Evolutionary conservation across 352 stramenopile genomes (phyloP).

Genomic region (Nothophytophthora sp.): DNA sequence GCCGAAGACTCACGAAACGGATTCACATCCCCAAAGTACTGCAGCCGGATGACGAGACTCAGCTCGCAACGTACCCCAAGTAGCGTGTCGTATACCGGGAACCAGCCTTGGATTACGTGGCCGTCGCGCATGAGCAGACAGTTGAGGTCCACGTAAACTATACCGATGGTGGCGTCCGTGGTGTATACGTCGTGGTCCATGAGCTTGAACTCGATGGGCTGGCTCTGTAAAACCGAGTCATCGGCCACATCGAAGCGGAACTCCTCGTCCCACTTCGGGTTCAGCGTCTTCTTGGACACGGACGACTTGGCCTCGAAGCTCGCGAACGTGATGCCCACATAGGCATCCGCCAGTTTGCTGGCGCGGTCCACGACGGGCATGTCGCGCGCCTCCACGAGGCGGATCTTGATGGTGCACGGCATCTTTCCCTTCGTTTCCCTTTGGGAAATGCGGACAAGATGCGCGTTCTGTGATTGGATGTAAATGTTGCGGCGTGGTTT

Average conservation of each 20-base stretch:
- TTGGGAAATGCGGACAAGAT: not conserved
- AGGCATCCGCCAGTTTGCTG: constrained; percentile 83
- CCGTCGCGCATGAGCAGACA: constrained; percentile 95
- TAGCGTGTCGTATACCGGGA: constrained; percentile 98
- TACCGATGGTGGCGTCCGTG: constrained; percentile 94
- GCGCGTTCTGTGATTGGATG: not conserved
- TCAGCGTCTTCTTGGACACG: constrained; percentile 92
- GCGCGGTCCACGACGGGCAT: constrained; percentile 87
- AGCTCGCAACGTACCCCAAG: constrained; percentile 96
- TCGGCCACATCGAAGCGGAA: constrained; percentile 98
- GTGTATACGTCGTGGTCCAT: constrained; percentile 96
- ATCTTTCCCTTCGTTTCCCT: constrained; percentile 31
- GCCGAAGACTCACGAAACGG: constrained; percentile 97
- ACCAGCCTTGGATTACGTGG: constrained; percentile 96
- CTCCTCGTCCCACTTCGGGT: constrained; percentile 98
- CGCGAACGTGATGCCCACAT: constrained; percentile 88
- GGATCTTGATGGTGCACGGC: constrained; percentile 92
- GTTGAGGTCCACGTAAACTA: constrained; percentile 99
- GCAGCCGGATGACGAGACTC: constrained; percentile 94
- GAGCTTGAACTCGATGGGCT: constrained; percentile 98
- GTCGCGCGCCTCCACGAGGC: constrained; percentile 86
- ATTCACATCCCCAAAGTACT: constrained; percentile 98
- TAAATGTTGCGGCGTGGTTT: not conserved
- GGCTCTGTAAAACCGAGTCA: constrained; percentile 97
- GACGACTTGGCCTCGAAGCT: constrained; percentile 89